Base-by-base conservation (phyloP, 768 basidiomycete species). In the Lyophyllum atratum region DNA sequence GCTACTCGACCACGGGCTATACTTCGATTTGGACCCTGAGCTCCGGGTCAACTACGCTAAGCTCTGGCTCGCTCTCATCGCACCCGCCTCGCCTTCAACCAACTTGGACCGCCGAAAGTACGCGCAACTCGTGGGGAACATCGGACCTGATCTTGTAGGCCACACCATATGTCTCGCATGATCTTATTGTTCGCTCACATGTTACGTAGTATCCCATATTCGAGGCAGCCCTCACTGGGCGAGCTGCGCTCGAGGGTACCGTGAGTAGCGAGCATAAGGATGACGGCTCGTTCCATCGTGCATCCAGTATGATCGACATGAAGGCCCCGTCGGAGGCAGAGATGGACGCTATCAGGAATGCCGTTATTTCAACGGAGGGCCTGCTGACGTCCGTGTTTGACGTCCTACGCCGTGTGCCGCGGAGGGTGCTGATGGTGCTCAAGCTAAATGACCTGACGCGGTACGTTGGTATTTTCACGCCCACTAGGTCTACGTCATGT, bases 211-310 rank as follows among this genome's bases (percentile, higher is more conserved):
- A 97, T 68, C 92, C 94, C 9, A 82, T 97, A 11, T 95, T 98
- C 59, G 94, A 98, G 71, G 92, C 93, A 21, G 95, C 95, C 14
- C 87, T 98, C 44, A 98, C 95, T n/a, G 89, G 87, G 4, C 83
- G 94, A 40, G 86, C 91, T 17, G 85, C 85, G 1, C 71, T 96
- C 53, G 83, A 86, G 66, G 88, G 86, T 29, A 77, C 83, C 6
- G 82, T 80, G 77, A 77, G 80, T 14, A 76, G 79, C 17, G 70
- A 72, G 19, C 73, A 70, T 10, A 69, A 71, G 3, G 66, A 75
- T 19, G 62, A 72, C 17, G 66, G 66, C 24, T 62, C 72, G n/a
- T 81, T 86, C 64, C 72, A 72, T 43, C 85, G 91, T n/a, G 87
- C 87, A 1, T 84, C 86, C 10, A 85, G 90, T 56, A 80, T 95